Evolutionary conservation across 257 asterid species (phyloP), one percentile per base, ranked within the genome.

Genomic region (Phtheirospermum japonicum): DNA sequence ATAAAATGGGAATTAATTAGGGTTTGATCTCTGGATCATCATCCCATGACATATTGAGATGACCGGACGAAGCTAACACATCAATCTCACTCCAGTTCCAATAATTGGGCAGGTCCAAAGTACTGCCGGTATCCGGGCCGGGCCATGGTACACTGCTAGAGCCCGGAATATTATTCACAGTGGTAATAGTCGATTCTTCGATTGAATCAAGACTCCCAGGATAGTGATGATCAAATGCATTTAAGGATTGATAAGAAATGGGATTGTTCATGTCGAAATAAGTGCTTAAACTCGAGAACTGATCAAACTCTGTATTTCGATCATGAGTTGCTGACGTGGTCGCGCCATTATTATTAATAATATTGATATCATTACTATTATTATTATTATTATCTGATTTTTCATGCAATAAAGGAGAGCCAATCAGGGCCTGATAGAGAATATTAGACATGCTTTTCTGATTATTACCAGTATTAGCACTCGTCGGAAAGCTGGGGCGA

Each of bases 71-170:
- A 34, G 60, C 40, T 61, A 75, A 65, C 9, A 34, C 78, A 14
- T 79, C 79, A 10, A 79, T 79, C 11, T 76, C 84, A 20, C 60
- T 69, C 84, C 84, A 79, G 50, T 67, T 79, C 84, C 81, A 79
- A n/a, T 76, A 60, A 40, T 31, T 73, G 0, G 79, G 73, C 60
- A 75, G 33, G 4, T 79, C 77, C 70, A 65, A n/a, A 0, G 55
- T 8, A 16, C 68, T 42, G 48, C 63, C 63, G 4, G 70, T 71
- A 16, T 69, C 73, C 42, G 73, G 83, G 60, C 68, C 72, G 55
- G 64, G 58, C 91, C 87, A 82, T 28, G 80, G 65, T 66, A 37
- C 62, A 33, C 51, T 70, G 46, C 78, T 42, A n/a, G 65, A 61
- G 16, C 75, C 55, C 10, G 84, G 82, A 9, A 48, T 49, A 34